Base-by-base conservation (phyloP, 2,329 filamentous ascomycete species). In the Penicillium glabrum region DNA sequence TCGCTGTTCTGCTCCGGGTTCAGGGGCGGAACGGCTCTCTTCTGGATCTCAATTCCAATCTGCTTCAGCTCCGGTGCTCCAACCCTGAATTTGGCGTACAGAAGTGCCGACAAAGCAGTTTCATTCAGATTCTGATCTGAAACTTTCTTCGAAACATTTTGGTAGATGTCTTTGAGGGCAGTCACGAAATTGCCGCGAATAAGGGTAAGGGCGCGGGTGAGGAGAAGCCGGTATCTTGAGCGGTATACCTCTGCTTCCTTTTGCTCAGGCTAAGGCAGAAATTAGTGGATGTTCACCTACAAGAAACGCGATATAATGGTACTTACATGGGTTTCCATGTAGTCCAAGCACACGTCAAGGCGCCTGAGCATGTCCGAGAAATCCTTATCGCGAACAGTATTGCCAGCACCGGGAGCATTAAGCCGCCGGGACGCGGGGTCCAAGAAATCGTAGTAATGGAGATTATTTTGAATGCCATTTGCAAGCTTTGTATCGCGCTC, bases 371-470 rank as follows among this genome's bases (percentile, higher is more conserved):
- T 96, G 52, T 96, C 90, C 2, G 89, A 87, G 69, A 98, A 97
- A 45, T 90, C 89, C 50, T 89, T 87, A 55, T 89, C 88, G 46
- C 93, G 89, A 16, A 97, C 93, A 54, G 96, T 82, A 56, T 89
- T 91, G 48, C 90, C 88, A 21, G 93, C 93, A 1, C 93, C 92
- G 0, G 95, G 93, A 0, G 93, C 93, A 78, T 98, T 98, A 56
- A 99, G 84, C 14, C 92, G 85, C 54, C 93, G 85, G 0, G 92
- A 96, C 58, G 93, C 92, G 46, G 89, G 92, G 62, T 99, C 95
- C 6, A 99, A 83, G 70, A 96, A 97, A 21, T 89, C 86, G 73
- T 99, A 99, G 75, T 96, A 97, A 69, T 93, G 88, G n/a, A 97
- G 80, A 66, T 97, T 96, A 24, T 90, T 89, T 26, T 90, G 89